Conservation (phyloP, 2,329 filamentous ascomycete genomes). For the Cytospora paraplurivora region DNA sequence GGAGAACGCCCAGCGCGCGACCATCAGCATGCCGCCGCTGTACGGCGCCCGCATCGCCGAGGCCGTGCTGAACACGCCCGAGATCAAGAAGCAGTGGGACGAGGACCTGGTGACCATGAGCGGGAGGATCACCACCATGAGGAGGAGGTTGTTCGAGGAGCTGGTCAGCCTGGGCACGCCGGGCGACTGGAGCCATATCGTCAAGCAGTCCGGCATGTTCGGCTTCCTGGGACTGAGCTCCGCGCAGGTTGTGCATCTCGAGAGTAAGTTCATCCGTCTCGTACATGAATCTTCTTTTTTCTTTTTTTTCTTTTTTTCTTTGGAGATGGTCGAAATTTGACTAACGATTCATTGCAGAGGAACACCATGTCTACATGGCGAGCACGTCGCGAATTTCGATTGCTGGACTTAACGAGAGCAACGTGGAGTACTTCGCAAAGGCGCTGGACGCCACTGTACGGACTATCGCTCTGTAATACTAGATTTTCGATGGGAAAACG, state of each 20-base stretch:
- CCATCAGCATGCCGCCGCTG: constrained; percentile 41
- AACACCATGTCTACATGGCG: constrained; percentile 44
- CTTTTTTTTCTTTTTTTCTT: background rate
- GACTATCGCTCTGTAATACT: background rate
- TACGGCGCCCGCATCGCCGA: constrained; percentile 41
- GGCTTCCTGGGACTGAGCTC: constrained; percentile 51
- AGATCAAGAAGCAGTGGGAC: constrained; percentile 39
- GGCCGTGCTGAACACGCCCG: constrained; percentile 36
- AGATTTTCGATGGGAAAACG: background rate
- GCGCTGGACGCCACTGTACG: constrained; percentile 30
- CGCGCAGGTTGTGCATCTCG: constrained; percentile 45
- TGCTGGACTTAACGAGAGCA: constrained; percentile 42
- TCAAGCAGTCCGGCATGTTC: constrained; percentile 45
- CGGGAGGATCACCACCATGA: constrained; percentile 40
- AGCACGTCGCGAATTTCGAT: constrained; percentile 43
- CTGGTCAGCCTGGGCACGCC: constrained; percentile 38
- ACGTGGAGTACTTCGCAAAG: constrained; percentile 38
- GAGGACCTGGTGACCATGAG: constrained; percentile 43
- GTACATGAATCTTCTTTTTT: no score
- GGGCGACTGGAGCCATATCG: constrained; percentile 42
- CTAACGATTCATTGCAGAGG: constrained; percentile 32
- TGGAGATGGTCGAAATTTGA: background rate
- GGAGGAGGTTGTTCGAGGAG: constrained; percentile 39
- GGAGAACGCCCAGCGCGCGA: constrained; percentile 38
- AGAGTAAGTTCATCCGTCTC: constrained; percentile 32